Conservation (phyloP, 192 early-diverging fungal genomes). For the Coemansia sp. region DNA sequence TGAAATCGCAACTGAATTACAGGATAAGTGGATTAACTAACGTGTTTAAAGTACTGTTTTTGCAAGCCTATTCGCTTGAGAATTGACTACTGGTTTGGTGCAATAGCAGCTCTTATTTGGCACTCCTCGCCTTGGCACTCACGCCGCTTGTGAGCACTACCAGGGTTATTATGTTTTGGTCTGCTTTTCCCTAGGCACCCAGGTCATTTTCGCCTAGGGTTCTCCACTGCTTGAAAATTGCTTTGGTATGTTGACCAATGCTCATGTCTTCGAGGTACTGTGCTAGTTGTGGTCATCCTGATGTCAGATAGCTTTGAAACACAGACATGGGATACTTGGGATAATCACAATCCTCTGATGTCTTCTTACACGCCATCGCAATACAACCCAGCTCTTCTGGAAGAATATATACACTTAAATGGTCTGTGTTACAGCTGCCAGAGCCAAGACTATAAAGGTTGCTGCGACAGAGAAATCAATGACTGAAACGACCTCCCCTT, state of each 20-base stretch:
- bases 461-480: background rate
- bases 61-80: background rate
- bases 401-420: no score
- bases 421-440: background rate
- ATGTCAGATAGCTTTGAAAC: constrained; percentile 73
- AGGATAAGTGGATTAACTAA: background rate
- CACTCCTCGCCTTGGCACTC: constrained; percentile 50
- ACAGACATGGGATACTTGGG: constrained; percentile 88
- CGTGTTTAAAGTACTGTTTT: background rate
- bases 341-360: constrained; percentile 65
- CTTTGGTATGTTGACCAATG: constrained; percentile 71
- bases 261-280: constrained; percentile 64
- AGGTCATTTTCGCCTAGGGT: constrained; percentile 45
- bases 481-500: background rate
- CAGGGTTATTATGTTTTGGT: constrained; percentile 54
- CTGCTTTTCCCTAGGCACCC: constrained; percentile 56
- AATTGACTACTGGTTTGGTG: constrained; percentile 6
- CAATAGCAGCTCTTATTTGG: constrained; percentile 11
- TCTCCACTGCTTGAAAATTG: constrained; percentile 65
- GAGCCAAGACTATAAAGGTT: background rate
- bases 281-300: constrained; percentile 63
- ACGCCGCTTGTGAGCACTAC: constrained; percentile 59
- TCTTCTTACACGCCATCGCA: constrained; percentile 59
- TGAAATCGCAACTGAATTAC: background rate
- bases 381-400: no score